A percentile compares a stretch with the other conserved stretches of the same genome.
Conservation (phyloP, 495 filamentous ascomycete genomes). For the Clavariopsis aquatica region DNA sequence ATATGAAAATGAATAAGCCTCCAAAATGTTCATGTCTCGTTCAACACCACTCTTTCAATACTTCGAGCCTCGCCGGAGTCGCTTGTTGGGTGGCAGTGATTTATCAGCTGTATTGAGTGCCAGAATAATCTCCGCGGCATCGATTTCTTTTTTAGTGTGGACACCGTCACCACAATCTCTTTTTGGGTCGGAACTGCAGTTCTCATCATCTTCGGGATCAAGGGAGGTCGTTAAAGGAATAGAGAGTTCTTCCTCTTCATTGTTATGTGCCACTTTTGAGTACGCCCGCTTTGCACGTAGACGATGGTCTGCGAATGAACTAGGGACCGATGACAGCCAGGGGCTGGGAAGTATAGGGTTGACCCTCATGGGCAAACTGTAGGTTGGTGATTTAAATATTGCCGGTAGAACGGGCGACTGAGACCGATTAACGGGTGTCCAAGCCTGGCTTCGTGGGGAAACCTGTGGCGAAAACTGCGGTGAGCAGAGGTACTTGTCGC, state of each 20-base stretch:
- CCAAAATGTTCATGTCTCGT: not conserved
- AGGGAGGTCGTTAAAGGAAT: not conserved
- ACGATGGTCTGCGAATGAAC: constrained; percentile 16
- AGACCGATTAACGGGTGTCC: constrained; percentile 36
- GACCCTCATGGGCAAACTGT: not conserved
- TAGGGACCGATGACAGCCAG: constrained; percentile 17
- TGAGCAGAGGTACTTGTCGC: constrained; percentile 33
- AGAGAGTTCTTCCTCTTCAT: not conserved
- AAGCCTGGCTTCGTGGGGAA: constrained; percentile 26
- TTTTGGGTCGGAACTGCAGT: not conserved
- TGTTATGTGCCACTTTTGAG: constrained; percentile 15
- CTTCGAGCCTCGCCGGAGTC: constrained; percentile 27
- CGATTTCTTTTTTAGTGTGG: constrained; percentile 19
- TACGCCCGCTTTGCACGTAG: constrained; percentile 20
- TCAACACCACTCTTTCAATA: constrained; percentile 4
- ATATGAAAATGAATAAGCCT: not conserved
- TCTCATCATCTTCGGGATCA: not conserved
- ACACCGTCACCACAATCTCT: not conserved
- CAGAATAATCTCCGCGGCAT: constrained; percentile 31
- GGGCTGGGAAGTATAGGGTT: not conserved
- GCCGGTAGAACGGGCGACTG: constrained; percentile 18
- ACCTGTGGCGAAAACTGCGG: constrained; percentile 36
- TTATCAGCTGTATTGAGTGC: constrained; percentile 14
- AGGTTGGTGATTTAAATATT: not conserved
- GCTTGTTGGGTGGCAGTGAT: constrained; percentile 23